phyloP scores from a whole-genome alignment of 1,139 yeast species.

The Saccharomyces hybrid region DNA sequence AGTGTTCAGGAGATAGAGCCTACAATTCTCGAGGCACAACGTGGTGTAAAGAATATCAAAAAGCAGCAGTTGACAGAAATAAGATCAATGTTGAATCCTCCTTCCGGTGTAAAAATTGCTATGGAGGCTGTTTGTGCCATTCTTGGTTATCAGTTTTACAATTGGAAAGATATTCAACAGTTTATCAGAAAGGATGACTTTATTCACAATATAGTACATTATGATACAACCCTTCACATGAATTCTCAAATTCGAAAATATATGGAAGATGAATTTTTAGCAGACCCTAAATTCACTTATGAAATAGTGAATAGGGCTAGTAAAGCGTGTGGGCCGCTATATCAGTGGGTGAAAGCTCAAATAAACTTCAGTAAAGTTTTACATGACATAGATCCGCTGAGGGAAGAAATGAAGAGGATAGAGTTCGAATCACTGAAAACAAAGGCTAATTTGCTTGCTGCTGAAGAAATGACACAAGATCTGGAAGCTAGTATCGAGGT shows the following conservation, averaged over 20 bases:
- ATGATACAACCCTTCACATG: conserved; percentile 56
- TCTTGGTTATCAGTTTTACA: conserved; percentile 58
- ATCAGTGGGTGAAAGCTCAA: conserved; percentile 89
- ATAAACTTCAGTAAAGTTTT: conserved; percentile 61
- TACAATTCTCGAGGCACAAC: conserved; percentile 72
- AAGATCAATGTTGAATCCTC: conserved; percentile 86
- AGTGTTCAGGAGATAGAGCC: conserved; percentile 79
- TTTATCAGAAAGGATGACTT: conserved; percentile 80
- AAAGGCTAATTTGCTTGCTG: conserved; percentile 61
- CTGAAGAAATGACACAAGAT: conserved; percentile 74
- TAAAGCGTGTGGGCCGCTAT: conserved; percentile 89
- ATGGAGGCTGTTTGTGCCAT: conserved; percentile 82
- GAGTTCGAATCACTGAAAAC: conserved; percentile 59
- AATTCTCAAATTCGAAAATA: conserved; percentile 43
- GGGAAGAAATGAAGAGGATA: conserved; percentile 53
- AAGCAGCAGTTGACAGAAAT: conserved; percentile 88
- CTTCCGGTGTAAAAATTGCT: conserved; percentile 76
- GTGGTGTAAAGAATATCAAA: conserved; percentile 83
- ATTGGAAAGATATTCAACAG: conserved; percentile 83
- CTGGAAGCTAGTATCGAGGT: conserved; percentile 59
- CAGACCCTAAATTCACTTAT: conserved; percentile 57
- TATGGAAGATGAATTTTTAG: conserved; percentile 55
- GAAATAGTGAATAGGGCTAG: conserved; percentile 82
- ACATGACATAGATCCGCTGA: conserved; percentile 66
- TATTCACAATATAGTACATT: conserved; percentile 72